A percentile compares a stretch with the other conserved stretches of the same genome.
These are phyloP conservation scores for Cnidoscolus chayamansa DNA, from an alignment of 441 rosid genomes.

Conservation along the genomic window DNA sequence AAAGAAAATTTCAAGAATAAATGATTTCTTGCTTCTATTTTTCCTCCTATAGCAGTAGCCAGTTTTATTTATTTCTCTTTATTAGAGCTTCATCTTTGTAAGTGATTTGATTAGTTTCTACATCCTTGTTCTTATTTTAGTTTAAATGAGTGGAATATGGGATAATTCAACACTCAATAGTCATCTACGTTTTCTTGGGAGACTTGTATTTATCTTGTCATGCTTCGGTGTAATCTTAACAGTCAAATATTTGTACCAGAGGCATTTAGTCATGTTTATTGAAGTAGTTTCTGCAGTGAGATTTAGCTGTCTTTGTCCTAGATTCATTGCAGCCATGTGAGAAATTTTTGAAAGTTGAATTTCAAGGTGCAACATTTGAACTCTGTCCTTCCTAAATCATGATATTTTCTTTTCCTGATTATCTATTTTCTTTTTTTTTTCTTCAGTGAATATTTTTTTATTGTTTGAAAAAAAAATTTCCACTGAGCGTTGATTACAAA, in stretches of 20 bases:
- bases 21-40: constrained; percentile 22
- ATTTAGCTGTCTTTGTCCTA: constrained; percentile 8
- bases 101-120: background rate
- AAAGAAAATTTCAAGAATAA: constrained; percentile 34
- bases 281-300: constrained; percentile 17
- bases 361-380: constrained; percentile 14
- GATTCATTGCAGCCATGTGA: constrained; percentile 3
- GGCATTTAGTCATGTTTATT: constrained; percentile 23
- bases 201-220: constrained; percentile 33
- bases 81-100: background rate
- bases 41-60: background rate
- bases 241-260: constrained; percentile 34
- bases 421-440: background rate
- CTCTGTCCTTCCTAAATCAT: background rate
- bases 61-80: constrained; percentile 1
- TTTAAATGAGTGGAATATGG: constrained; percentile 13
- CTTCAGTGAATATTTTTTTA: background rate
- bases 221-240: constrained; percentile 38
- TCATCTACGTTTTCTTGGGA: constrained; percentile 15
- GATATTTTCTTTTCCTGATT: background rate
- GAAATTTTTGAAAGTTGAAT: background rate
- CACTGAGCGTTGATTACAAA: background rate
- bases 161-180: constrained; percentile 20
- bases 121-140: background rate
- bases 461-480: background rate